Percentiles rank a stretch among this genome's conserved stretches.
These are phyloP conservation scores for Rosa persica DNA, from an alignment of 306 rosid genomes.

Conservation along the genomic window DNA sequence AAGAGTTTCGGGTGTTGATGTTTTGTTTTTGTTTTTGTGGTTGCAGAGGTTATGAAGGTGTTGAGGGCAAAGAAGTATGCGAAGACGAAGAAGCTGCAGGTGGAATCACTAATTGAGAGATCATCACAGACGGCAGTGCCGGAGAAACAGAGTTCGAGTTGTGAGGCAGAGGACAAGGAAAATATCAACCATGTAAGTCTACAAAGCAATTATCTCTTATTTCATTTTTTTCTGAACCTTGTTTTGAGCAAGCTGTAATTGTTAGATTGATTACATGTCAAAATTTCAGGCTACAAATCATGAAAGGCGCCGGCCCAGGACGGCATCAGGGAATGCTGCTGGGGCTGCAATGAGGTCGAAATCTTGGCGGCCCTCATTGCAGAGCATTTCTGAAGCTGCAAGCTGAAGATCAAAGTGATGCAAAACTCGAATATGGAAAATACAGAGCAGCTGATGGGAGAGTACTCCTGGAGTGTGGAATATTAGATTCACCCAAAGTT, in stretches of 20 bases:
- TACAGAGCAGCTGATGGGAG: constrained; percentile 21
- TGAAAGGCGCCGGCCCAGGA: constrained; percentile 57
- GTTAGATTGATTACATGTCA: not conserved
- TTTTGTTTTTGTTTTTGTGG: constrained; percentile 12
- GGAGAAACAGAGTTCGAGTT: constrained; percentile 35
- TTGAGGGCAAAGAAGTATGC: constrained; percentile 80
- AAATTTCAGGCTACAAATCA: constrained; percentile 58
- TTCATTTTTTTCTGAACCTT: not conserved
- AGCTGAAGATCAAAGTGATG: constrained; percentile 42
- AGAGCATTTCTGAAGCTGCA: constrained; percentile 78
- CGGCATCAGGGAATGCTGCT: constrained; percentile 44
- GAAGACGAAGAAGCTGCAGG: constrained; percentile 61
- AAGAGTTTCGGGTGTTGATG: not conserved
- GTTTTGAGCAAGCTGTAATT: not conserved
- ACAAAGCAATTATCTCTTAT: constrained; percentile 15
- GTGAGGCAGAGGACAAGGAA: constrained; percentile 39
- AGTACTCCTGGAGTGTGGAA: constrained; percentile 30
- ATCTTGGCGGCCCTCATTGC: constrained; percentile 89
- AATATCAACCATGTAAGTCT: constrained; percentile 53
- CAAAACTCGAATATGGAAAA: constrained; percentile 2
- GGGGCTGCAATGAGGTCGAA: constrained; percentile 53
- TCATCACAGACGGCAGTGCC: constrained; percentile 16
- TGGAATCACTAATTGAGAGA: constrained; percentile 35
- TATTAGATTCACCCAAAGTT: constrained; percentile 27
- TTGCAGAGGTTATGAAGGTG: constrained; percentile 86